Conservation (phyloP, 257 asterid species). For the Jacaranda mimosifolia region DNA sequence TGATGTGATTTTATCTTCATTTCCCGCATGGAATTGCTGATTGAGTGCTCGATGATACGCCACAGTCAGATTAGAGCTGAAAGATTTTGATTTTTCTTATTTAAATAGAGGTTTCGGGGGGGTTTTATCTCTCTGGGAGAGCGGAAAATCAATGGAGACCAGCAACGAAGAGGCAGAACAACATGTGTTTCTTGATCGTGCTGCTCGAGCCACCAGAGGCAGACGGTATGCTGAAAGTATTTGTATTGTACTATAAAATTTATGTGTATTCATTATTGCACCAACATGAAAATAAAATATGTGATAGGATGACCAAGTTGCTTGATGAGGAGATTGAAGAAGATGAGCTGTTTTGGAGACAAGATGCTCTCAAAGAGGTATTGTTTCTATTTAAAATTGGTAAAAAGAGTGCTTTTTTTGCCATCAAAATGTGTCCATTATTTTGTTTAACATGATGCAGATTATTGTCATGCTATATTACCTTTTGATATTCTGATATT, state of each 20-base stretch:
- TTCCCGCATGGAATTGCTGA: not conserved
- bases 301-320: slow-evolving; percentile 82
- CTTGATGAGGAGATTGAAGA: slow-evolving; percentile 90
- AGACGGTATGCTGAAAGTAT: slow-evolving; percentile 61
- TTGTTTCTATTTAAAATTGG: not conserved
- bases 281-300: slow-evolving; percentile 30
- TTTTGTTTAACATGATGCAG: slow-evolving; percentile 15
- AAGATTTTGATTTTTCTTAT: slow-evolving; percentile 7
- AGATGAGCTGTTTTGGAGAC: slow-evolving; percentile 92
- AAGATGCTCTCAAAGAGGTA: slow-evolving; percentile 97
- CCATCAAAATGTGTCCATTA: slow-evolving; percentile 6
- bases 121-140: slow-evolving; percentile 8
- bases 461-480: not conserved
- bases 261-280: slow-evolving; percentile 16
- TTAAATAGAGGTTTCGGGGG: not conserved
- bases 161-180: slow-evolving; percentile 53
- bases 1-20: no score
- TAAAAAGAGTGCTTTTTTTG: slow-evolving; percentile 2
- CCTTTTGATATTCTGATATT: not conserved
- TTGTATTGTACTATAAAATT: slow-evolving; percentile 11
- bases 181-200: slow-evolving; percentile 69
- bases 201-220: slow-evolving; percentile 90
- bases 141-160: slow-evolving; percentile 52
- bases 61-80: slow-evolving; percentile 13
- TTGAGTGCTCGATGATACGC: slow-evolving; percentile 27